Base-by-base conservation (phyloP, 2,329 filamentous ascomycete species). In the Sporothrix humicola region DNA sequence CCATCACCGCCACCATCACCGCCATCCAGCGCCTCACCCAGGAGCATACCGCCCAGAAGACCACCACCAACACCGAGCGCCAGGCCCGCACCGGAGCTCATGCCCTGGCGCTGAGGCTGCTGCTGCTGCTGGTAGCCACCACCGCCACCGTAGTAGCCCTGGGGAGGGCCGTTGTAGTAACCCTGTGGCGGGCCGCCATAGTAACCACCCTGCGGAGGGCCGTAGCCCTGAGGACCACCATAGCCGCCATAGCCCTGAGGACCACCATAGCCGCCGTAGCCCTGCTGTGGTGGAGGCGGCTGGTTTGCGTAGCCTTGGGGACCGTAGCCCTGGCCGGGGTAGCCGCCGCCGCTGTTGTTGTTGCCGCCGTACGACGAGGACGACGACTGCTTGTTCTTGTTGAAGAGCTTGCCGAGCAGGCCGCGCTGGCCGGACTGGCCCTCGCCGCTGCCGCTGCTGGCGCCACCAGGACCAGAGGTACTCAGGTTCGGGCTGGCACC, bases 41-140 rank as follows among this genome's bases (percentile, higher is more conserved):
- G 82, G 78, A 97, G 75, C 75, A 89, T 88, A 72, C 94, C 94
- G 77, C 94, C 95, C 0, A 97, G 78, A 79, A 97, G 79, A 81
- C 94, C 94, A 76, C 92, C 94, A 77, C 94, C 94, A 3, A 93
- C 81, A 83, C 94, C 94, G 59, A 97, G 84, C 26, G 93, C 93
- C 31, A 37, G 7, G 9, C 91, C 89, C 70, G 91, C 93, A 66
- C 93, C 93, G 1, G 87, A 86, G n/a, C 93, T 93, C 83, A 95
- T 82, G 37, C 84, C 83, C 3, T 69, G 52, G 42, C 71, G 69
- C 81, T 81, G 82, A 65, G 81, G 77, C 78, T 84, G 85, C 75
- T 81, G 78, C 74, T 81, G 79, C 52, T 70, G 66, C 37, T 50
- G 42, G 0, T 8, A 17, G 66, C 77, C 75, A 31, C 73, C 70